A percentile compares a stretch with the other conserved stretches of the same genome.
phyloP scores from a whole-genome alignment of 495 filamentous ascomycete genomes.

The Aspergillus incahuasiensis region DNA sequence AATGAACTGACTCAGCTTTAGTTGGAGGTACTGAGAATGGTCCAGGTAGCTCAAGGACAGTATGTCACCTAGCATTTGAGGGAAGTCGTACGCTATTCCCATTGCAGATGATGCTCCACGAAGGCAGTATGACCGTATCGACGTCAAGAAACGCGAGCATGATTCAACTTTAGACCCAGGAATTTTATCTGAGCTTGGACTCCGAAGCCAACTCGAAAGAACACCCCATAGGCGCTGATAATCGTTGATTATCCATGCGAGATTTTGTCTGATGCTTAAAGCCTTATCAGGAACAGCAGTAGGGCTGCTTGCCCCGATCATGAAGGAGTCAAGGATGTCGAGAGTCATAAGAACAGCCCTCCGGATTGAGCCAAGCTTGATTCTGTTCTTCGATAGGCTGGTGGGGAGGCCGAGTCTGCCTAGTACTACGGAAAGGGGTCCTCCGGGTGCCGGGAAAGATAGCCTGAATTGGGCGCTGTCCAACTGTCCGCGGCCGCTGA shows the following conservation, averaged over 20 bases:
- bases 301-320: constrained; percentile 2
- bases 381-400: constrained; percentile 22
- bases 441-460: constrained; percentile 24
- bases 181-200: constrained; percentile 6
- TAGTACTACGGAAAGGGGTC: constrained; percentile 30
- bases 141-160: constrained; percentile 24
- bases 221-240: constrained; percentile 35
- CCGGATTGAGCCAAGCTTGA: constrained; percentile 23
- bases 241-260: constrained; percentile 33
- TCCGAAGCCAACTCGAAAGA: constrained; percentile 27
- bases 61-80: constrained; percentile 29
- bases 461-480: constrained; percentile 11
- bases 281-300: constrained; percentile 7
- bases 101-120: constrained; percentile 20
- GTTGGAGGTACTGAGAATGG: constrained; percentile 23
- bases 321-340: constrained; percentile 30
- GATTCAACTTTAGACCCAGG: constrained; percentile 18
- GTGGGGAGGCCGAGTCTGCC: constrained; percentile 30
- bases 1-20: constrained; percentile 25
- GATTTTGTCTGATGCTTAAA: constrained; percentile 27
- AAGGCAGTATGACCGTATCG: constrained; percentile 16
- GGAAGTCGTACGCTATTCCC: constrained; percentile 24
- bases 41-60: constrained; percentile 17
- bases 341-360: constrained; percentile 23
- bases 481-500: constrained; percentile 5